Evolutionary conservation across 2,329 filamentous ascomycete genomes (phyloP), one percentile per base, ranked within the genome.

Genomic region (Diaporthe vaccinii): DNA sequence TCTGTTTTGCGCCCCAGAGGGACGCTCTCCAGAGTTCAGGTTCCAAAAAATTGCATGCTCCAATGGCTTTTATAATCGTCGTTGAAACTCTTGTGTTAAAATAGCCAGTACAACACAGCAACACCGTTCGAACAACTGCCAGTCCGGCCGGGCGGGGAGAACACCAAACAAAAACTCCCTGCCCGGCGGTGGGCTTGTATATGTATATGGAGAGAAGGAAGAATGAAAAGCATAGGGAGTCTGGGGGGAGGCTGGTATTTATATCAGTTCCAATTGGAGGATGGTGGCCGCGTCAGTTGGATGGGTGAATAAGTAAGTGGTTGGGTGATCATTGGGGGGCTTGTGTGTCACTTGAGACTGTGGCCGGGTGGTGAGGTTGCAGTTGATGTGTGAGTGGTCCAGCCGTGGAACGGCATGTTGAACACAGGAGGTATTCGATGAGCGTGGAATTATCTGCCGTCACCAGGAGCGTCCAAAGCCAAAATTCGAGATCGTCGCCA

Each of bases 261-360:
- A 69, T 55, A 55, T 53, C 8, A 2, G 31, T 41, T 2, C 8
- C 22, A 3, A 39, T 2, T 22, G 2, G 34, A 41, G n/a, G 9
- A 4, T 0, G 1, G 2, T 3, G 15, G 31, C n/a, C 4, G 12
- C 9, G 25, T 53, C 31, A 39, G n/a, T 9, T n/a, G n/a, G 20
- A 20, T 51, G 44, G 7, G 31, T 68, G 46, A 68, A 12, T 4
- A 28, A 34, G n/a, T 8, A 6, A 3, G 12, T 68, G n/a, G 22
- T 51, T 14, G 17, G 12, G 2, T 39, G 46, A 25, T 25, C 14
- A 20, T 51, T 15, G 0, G 3, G 9, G 7, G 12, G 4, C 8
- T 5, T 25, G 31, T 53, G 31, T 36, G 9, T 51, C 31, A 36
- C 31, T 68, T 8, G 46, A n/a, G 22, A 39, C 22, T 8, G 58